Base-by-base conservation (phyloP, 225 moss, liverwort and hornwort species). In the Pleurozium schreberi region DNA sequence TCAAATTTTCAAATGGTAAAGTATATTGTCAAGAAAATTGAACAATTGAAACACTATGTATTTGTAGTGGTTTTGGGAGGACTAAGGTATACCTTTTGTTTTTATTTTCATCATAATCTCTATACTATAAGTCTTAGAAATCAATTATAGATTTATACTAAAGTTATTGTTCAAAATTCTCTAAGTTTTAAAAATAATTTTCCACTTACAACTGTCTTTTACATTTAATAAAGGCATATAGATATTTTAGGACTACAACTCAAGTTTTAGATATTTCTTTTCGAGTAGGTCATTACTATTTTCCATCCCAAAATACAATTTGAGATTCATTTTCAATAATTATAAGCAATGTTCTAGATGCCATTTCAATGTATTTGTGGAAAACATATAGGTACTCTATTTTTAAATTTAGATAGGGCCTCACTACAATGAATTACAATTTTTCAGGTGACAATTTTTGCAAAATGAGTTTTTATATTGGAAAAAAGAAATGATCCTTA, bases 121-220 rank as follows among this genome's bases (percentile, higher is more conserved):
- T 30, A 47, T 31, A 18, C 2, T 18, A 18, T 18, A 18, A 31
- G 6, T 47, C 47, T 47, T 5, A 0, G 1, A 53, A 52, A 25
- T 16, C 15, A 23, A 23, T 78, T 9, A 16, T 25, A 25, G 14
- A 78, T 55, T 55, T 36, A 25, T 1, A 9, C 6, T 15, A 15
- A 23, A 38, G 2, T 53, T 23, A 15, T 25, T 0, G 0, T 3
- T 2, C 16, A 53, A 36, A 33, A 53, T 53, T 25, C 4, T 23
- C 4, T 10, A 53, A 14, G 10, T 53, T 25, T 34, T 10, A 23
- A 14, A 5, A 77, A 14, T 3, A 38, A 3, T 10, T 28, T 2
- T 45, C 1, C 8, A 0, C 8, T 34, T 22, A 9, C 8, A 36
- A 76, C 0, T 52, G 9, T 34, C 22, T 8, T 34, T 52, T 14